phyloP scores from a whole-genome alignment of 257 asterid genomes.

The Buddleja alternifolia region DNA sequence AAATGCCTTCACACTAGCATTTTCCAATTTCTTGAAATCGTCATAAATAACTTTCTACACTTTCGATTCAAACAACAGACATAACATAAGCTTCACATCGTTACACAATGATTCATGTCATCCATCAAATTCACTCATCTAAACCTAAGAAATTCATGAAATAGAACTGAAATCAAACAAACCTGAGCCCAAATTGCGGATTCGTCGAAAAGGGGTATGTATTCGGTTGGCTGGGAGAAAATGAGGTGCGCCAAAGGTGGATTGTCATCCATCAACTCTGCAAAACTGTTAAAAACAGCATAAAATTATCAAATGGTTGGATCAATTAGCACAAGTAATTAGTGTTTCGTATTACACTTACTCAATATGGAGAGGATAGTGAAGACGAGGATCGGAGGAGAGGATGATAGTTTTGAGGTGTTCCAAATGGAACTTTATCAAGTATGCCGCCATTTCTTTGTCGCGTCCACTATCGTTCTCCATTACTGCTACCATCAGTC shows the following conservation, averaged over 20 bases:
- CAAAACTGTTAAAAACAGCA: constrained; percentile 57
- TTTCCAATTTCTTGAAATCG: constrained; percentile 54
- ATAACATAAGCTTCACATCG: constrained; percentile 13
- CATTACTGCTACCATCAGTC: constrained; percentile 32
- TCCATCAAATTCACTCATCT: not conserved
- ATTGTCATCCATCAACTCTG: constrained; percentile 80
- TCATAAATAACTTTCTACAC: constrained; percentile 69
- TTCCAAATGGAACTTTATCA: constrained; percentile 55
- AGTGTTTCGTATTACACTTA: constrained; percentile 36
- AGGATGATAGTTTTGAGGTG: constrained; percentile 65
- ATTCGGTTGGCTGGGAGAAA: constrained; percentile 74
- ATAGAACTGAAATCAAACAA: constrained; percentile 7
- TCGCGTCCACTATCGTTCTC: constrained; percentile 39
- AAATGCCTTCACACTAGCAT: constrained; percentile 70
- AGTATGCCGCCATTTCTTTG: constrained; percentile 74
- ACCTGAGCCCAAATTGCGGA: constrained; percentile 96
- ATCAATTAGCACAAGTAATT: not conserved
- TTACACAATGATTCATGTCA: not conserved
- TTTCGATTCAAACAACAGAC: constrained; percentile 28
- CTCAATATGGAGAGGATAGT: constrained; percentile 81
- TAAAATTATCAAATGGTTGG: not conserved
- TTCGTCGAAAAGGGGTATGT: constrained; percentile 67
- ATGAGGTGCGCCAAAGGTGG: constrained; percentile 72
- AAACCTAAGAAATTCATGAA: not conserved
- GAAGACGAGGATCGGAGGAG: constrained; percentile 81